phyloP scores from a whole-genome alignment of 208 protist species.

The Trypanosoma theileri region DNA sequence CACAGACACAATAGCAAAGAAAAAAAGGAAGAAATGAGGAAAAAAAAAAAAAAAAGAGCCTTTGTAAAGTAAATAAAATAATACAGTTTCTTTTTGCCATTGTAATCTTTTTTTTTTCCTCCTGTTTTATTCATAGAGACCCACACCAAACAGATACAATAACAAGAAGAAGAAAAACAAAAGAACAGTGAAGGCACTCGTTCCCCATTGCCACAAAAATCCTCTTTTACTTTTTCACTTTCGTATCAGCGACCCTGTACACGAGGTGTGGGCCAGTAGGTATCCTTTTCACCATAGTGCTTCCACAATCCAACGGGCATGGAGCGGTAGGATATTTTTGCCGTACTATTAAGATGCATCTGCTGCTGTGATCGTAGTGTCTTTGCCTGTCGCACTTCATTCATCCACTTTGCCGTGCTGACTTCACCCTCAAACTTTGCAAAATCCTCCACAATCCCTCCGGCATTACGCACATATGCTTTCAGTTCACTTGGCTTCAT shows the following conservation, averaged over 20 bases:
- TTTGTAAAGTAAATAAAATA: not conserved
- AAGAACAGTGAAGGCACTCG: not conserved
- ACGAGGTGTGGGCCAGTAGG: conserved; percentile 70
- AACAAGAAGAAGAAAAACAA: conserved; percentile 24
- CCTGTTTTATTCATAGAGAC: not conserved
- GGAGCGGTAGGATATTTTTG: conserved; percentile 88
- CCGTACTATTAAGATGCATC: conserved; percentile 89
- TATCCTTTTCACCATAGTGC: conserved; percentile 70
- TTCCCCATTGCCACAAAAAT: not conserved
- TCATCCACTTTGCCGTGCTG: conserved; percentile 78
- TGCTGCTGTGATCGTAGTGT: conserved; percentile 84
- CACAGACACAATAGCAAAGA: no score
- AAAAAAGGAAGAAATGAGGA: conserved; percentile 14
- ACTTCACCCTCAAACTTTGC: conserved; percentile 88
- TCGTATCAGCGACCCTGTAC: conserved; percentile 58
- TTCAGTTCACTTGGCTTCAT: conserved; percentile 77
- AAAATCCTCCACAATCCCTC: conserved; percentile 73
- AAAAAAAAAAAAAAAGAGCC: conserved; percentile 4
- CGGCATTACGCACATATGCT: conserved; percentile 67
- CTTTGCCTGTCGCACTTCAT: conserved; percentile 66
- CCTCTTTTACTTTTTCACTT: conserved; percentile 21
- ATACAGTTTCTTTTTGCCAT: not conserved
- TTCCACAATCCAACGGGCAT: conserved; percentile 90
- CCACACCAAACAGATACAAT: not conserved
- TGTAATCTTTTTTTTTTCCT: not conserved